A percentile compares a stretch with the other conserved stretches of the same genome.
Evolutionary conservation across 1,284 basidiomycete species (phyloP).

Genomic region (Sporisorium graminicola): DNA sequence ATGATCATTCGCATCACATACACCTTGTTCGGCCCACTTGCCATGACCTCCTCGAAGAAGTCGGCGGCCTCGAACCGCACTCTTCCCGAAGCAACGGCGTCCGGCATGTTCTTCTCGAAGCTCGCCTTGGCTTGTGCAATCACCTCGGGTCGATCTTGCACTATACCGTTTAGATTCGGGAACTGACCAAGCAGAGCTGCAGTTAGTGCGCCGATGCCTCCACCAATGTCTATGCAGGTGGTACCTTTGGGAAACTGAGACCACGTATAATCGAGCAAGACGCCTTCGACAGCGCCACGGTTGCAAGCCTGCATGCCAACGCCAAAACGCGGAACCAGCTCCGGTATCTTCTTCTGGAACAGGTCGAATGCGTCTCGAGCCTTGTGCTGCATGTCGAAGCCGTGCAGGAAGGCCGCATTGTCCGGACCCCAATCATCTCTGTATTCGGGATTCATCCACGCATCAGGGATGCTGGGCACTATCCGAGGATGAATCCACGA

Average conservation of each 20-base stretch:
- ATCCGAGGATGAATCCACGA: constrained; percentile 15
- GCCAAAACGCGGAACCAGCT: constrained; percentile 9
- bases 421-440: constrained; percentile 14
- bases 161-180: constrained; percentile 22
- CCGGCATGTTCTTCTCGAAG: constrained; percentile 28
- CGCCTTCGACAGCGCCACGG: constrained; percentile 13
- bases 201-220: constrained; percentile 22
- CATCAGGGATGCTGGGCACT: constrained; percentile 16
- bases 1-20: constrained; percentile 40
- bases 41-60: constrained; percentile 28
- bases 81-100: constrained; percentile 27
- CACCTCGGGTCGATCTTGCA: constrained; percentile 30
- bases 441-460: constrained; percentile 13
- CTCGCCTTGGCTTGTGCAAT: constrained; percentile 20
- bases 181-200: constrained; percentile 9
- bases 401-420: constrained; percentile 23
- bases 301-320: constrained; percentile 28
- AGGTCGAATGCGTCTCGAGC: constrained; percentile 7
- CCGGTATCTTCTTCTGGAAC: constrained; percentile 13
- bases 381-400: constrained; percentile 16
- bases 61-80: constrained; percentile 25
- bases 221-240: constrained; percentile 32
- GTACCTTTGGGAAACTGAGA: constrained; percentile 15
- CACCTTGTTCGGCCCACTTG: constrained; percentile 11
- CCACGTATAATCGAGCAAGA: constrained; percentile 36